Conservation (phyloP, 768 basidiomycete species). For the Mycena crocata region DNA sequence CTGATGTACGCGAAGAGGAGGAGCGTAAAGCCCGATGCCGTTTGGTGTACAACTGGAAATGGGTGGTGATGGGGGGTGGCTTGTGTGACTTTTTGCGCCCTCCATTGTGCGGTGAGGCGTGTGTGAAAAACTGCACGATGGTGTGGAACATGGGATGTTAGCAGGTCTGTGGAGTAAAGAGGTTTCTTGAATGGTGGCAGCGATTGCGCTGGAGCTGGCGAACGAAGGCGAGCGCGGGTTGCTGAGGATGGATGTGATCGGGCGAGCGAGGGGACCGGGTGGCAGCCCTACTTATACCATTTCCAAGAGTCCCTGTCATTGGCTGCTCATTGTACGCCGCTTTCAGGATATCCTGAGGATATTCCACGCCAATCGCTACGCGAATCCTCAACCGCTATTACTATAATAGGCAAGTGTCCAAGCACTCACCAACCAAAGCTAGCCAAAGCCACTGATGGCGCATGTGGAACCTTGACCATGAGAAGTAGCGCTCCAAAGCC, state of each 20-base stretch:
- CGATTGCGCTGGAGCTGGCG: slow-evolving; percentile 7
- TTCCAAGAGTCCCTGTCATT: not conserved
- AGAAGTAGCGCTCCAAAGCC: not conserved
- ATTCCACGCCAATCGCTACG: not conserved
- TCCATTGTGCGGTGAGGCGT: not conserved
- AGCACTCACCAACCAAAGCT: slow-evolving; percentile 20
- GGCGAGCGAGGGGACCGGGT: not conserved
- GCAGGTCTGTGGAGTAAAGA: not conserved
- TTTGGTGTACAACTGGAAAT: slow-evolving; percentile 16
- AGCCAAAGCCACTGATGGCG: not conserved
- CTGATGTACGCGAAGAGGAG: not conserved
- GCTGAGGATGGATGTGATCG: not conserved
- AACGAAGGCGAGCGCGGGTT: too few species aligned
- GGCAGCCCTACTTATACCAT: slow-evolving; percentile 6
- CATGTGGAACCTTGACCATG: not conserved
- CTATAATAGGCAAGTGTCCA: slow-evolving; percentile 18
- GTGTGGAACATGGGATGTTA: not conserved
- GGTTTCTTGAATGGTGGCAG: not conserved
- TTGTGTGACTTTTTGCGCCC: not conserved
- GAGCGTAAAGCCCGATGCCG: not conserved
- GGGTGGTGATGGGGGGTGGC: slow-evolving; percentile 5
- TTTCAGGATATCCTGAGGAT: not conserved
- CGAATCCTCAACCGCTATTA: slow-evolving; percentile 16
- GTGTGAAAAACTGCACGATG: not conserved
- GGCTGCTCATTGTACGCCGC: slow-evolving; percentile 25